phyloP scores from a whole-genome alignment of 2,329 filamentous ascomycete species.

The Biscogniauxia marginata region DNA sequence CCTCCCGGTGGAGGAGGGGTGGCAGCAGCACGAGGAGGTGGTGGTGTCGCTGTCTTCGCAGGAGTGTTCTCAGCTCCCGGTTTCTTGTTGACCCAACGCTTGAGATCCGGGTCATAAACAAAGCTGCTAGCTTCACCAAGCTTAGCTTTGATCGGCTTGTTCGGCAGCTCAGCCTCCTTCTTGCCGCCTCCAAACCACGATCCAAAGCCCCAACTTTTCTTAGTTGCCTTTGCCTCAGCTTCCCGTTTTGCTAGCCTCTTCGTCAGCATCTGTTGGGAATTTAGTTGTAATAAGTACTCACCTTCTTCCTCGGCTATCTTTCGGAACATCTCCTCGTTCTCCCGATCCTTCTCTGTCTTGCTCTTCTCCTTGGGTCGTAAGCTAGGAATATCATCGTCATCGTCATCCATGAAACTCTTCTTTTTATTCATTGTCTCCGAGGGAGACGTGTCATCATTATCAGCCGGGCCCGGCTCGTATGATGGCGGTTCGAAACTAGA shows the following conservation, averaged over 20 bases:
- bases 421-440: slow-evolving; percentile 62
- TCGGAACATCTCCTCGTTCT: slow-evolving; percentile 82
- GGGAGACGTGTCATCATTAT: slow-evolving; percentile 40
- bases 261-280: slow-evolving; percentile 23
- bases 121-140: slow-evolving; percentile 92
- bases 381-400: slow-evolving; percentile 66
- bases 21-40: slow-evolving; percentile 66
- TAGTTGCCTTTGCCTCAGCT: slow-evolving; percentile 53
- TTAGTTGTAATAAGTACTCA: slow-evolving; percentile 38
- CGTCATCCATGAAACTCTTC: slow-evolving; percentile 79
- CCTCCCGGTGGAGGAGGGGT: slow-evolving; percentile 52
- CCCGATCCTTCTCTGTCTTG: slow-evolving; percentile 68
- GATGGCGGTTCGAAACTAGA: slow-evolving; percentile 58
- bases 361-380: slow-evolving; percentile 54
- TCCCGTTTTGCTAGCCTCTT: slow-evolving; percentile 56
- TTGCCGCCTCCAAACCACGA: slow-evolving; percentile 81
- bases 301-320: slow-evolving; percentile 77
- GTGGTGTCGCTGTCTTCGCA: slow-evolving; percentile 67
- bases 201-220: slow-evolving; percentile 76
- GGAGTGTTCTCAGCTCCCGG: slow-evolving; percentile 62
- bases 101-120: slow-evolving; percentile 91
- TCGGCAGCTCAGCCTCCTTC: slow-evolving; percentile 45
- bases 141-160: slow-evolving; percentile 83
- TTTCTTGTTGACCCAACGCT: slow-evolving; percentile 99
- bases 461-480: slow-evolving; percentile 51